Evolutionary conservation across 352 stramenopile species (phyloP), one percentile per base, ranked within the genome.

Genomic region (Phytophthora aleatoria): DNA sequence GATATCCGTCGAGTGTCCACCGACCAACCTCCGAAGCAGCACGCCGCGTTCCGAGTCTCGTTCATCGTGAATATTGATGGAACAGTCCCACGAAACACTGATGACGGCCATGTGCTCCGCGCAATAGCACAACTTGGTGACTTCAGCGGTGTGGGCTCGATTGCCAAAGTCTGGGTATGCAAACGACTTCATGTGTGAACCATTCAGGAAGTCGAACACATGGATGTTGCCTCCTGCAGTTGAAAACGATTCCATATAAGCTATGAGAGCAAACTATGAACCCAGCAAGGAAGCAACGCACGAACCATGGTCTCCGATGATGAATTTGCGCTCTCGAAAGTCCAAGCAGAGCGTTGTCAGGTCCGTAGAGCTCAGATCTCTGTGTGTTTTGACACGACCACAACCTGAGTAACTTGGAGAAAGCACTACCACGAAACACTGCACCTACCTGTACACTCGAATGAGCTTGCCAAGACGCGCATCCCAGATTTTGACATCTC

Each of bases 401-500:
- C 36, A 50, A 53, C 12, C n/a, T 51, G 2, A 50, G 36, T 31
- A 9, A 44, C 20, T n/a, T 43, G 16, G 15, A 43, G 48, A 43
- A 16, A 43, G 2, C 15, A 41, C 12, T 10, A 26, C 45, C 7
- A 24, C 12, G 20, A 20, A 38, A n/a, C 8, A 33, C 3, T 49
- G 33, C 11, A 16, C 38, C 16, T 65, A 85, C 67, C 85, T 79
- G 68, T 93, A 97, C 26, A 94, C 83, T 42, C 87, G 83, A 45
- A 90, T 62, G 39, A 96, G 79, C 42, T 87, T 90, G 3, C 89
- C 89, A 43, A 89, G 71, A n/a, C 79, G 77, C 2, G 89, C 87
- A 67, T 96, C 87, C 89, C 89, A 97, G 39, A 97, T 89, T 66
- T 95, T 92, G 58, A 96, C 83, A 65, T 92, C 79, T n/a, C 74